Base-by-base conservation (phyloP, 352 stramenopile genomes). In the Phytophthora nicotianae region DNA sequence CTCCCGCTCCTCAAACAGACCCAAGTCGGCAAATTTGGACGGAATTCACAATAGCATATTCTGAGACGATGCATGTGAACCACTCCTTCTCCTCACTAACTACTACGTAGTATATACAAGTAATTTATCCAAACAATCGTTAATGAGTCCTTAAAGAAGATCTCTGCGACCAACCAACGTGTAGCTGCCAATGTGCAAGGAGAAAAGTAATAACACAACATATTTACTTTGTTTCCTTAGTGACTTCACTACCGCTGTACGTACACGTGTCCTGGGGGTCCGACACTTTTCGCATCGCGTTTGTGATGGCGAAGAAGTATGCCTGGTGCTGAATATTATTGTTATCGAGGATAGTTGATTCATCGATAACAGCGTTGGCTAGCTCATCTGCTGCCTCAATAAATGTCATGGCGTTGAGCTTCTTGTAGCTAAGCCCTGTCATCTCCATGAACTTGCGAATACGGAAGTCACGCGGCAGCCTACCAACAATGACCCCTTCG, bases 381-480 rank as follows among this genome's bases (percentile, higher is more conserved):
- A 37, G 59, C 58, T 49, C 43, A 51, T 58, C 79, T 41, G 24
- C 81, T 50, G 77, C 62, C 33, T 80, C 70, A 5, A 77, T 21
- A 33, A 86, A 75, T 16, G 27, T 74, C 60, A 87, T 68, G 16
- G 49, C 66, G 23, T 74, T 48, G 9, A 89, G 58, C 11, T 75
- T 65, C 9, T 54, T 42, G 59, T 76, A 71, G n/a, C 37, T 65
- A 10, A 73, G 58, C 21, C 73, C 66, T 17, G 69, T 79, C 33
- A 83, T 71, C 57, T 89, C 79, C n/a, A 58, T 50, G 45, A 87
- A 86, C 68, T 87, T 87, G 37, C 65, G 63, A 13, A 85, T 64
- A 9, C 79, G 79, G 47, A 72, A 88, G 53, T 81, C 62, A 3
- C 72, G 75, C 27, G 76, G 71, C 13, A 83, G 48, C 24, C 58